Percentiles rank a stretch among this genome's conserved stretches.
phyloP scores from a whole-genome alignment of 2,329 filamentous ascomycete genomes.

The Botryotinia convoluta region DNA sequence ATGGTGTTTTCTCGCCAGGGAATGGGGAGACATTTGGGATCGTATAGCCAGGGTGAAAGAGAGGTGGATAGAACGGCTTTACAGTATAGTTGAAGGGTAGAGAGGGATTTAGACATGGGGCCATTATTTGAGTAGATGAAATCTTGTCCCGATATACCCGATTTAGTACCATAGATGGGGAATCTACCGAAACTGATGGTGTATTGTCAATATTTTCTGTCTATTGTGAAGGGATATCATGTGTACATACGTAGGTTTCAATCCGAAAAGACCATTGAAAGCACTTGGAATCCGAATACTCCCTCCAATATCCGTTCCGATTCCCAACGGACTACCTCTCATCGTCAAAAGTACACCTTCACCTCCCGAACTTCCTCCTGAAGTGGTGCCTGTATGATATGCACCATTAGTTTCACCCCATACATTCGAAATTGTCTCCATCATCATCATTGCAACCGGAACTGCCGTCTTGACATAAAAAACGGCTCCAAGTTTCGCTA shows the following conservation, averaged over 20 bases:
- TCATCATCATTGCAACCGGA: conserved; percentile 45
- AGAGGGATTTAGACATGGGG: conserved; percentile 15
- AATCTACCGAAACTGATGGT: conserved; percentile 36
- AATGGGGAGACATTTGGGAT: conserved; percentile 39
- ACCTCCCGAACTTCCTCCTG: conserved; percentile 34
- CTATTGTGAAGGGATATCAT: not conserved
- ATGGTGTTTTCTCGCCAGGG: conserved; percentile 31
- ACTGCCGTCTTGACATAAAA: conserved; percentile 93
- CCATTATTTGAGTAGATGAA: conserved; percentile 18
- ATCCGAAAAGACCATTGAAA: conserved; percentile 41
- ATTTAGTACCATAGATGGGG: conserved; percentile 17
- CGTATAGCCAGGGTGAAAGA: conserved; percentile 37
- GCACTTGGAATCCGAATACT: conserved; percentile 42
- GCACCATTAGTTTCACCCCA: conserved; percentile 40
- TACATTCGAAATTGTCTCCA: conserved; percentile 33
- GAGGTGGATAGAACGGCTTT: conserved; percentile 20
- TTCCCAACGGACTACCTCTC: conserved; percentile 20
- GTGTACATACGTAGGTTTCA: conserved; percentile 39
- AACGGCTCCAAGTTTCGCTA: conserved; percentile 49
- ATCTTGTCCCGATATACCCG: conserved; percentile 20
- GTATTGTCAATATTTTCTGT: not conserved
- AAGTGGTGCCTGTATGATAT: conserved; percentile 27
- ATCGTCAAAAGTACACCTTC: conserved; percentile 20
- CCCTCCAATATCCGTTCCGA: conserved; percentile 32
- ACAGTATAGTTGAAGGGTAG: conserved; percentile 16